phyloP scores from a whole-genome alignment of 352 stramenopile species.

The Hyaloperonospora arabidopsidis region DNA sequence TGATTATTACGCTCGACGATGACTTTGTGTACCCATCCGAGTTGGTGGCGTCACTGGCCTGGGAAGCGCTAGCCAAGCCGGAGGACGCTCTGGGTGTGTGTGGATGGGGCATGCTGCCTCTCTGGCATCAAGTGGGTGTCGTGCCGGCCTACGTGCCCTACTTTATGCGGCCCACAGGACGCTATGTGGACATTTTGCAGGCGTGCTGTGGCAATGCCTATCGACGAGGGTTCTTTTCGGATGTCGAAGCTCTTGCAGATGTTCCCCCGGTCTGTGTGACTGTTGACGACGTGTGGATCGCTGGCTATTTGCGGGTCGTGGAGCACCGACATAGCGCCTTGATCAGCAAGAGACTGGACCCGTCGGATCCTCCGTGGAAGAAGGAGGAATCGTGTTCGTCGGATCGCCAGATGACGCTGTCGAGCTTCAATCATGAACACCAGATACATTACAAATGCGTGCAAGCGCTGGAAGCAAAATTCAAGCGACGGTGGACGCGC shows the following conservation, averaged over 20 bases:
- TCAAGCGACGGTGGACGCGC: conserved; percentile 51
- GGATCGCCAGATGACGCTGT: conserved; percentile 58
- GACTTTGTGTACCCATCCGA: conserved; percentile 72
- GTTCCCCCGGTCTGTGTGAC: conserved; percentile 68
- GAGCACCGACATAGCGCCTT: conserved; percentile 51
- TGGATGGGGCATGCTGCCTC: conserved; percentile 70
- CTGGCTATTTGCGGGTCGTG: conserved; percentile 63
- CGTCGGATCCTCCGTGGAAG: conserved; percentile 60
- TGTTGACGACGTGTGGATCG: conserved; percentile 80
- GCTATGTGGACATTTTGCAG: conserved; percentile 72
- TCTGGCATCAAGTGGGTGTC: conserved; percentile 67
- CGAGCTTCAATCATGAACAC: conserved; percentile 73
- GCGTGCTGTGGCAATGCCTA: conserved; percentile 68
- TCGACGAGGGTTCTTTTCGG: conserved; percentile 62
- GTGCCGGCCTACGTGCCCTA: conserved; percentile 78
- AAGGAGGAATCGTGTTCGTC: conserved; percentile 39
- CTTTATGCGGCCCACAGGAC: conserved; percentile 62
- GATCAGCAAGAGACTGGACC: conserved; percentile 74
- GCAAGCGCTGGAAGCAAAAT: conserved; percentile 56
- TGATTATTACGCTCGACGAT: conserved; percentile 79
- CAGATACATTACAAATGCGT: conserved; percentile 81
- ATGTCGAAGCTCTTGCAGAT: conserved; percentile 56
- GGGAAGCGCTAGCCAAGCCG: conserved; percentile 51
- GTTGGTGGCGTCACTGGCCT: conserved; percentile 57
- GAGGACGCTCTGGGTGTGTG: conserved; percentile 64